Evolutionary conservation across 202 grass and related monocot genomes (phyloP), one percentile per base, ranked within the genome.

Genomic region (Schoenoplectus triqueter): DNA sequence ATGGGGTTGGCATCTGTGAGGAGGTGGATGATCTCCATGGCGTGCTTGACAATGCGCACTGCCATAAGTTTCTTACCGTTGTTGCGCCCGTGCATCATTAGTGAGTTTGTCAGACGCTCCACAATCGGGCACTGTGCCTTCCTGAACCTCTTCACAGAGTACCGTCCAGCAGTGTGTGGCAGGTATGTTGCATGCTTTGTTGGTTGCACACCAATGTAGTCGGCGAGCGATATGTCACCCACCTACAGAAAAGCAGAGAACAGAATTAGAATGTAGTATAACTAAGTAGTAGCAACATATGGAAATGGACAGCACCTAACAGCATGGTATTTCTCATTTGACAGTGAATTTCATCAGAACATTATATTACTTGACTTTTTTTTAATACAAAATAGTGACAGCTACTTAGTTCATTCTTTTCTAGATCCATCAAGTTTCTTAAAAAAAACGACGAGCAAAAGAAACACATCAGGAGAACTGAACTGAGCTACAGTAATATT

Each of bases 21-120:
- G 15, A 92, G 90, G 77, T 92, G 83, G 70, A 92, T 92, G 45
- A 92, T 92, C 87, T 92, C 87, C 90, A 92, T 92, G 0, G 90
- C 22, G 31, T 92, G 90, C 64, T 92, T 87, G 11, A 92, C 70
- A 9, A 92, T 92, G 40, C 85, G 31, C 13, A 92, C 87, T 7
- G 87, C 90, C 90, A 89, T 71, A 20, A 92, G 64, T 75, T 92
- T 92, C 82, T 92, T 92, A 1, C 90, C 87, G 22, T 92, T 89
- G 71, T 92, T 92, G 65, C 87, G 90, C 2, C 90, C 90, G 1
- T 92, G 90, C 90, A 92, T 92, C 90, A 92, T 92, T 1, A 92
- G 66, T 3, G 90, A 89, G 63, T 92, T 92, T 10, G 90, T 92
- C 64, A 89, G 70, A 52, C 90, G 86, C 78, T 92, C 90, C 15